Evolutionary conservation across 768 basidiomycete genomes (phyloP), one percentile per base, ranked within the genome.

Genomic region (Pleurotus pulmonarius): DNA sequence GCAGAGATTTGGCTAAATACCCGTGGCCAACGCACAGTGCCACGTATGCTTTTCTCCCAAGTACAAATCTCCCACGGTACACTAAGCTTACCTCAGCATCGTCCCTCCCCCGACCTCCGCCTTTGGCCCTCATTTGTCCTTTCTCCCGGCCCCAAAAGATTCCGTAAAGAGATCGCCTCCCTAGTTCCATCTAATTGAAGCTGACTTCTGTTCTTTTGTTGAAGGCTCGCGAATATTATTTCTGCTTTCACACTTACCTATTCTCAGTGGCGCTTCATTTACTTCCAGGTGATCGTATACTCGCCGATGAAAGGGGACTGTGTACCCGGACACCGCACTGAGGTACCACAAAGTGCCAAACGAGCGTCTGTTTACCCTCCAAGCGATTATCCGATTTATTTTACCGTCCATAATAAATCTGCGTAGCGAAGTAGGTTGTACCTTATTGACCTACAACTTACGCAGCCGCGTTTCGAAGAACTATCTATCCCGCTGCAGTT

Each of bases 1-100:
- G 38, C 34, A 40, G 51, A 39, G 15, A 29, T 26, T 53, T 53
- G 51, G 39, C 51, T 53, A 53, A 53, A 53, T 53, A 53, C 51
- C 25, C 51, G 51, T 53, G 51, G 51, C 51, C 51, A 53, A 49
- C 34, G 24, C 39, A 53, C 51, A 40, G 13, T 53, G 51, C 51
- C 51, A 53, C 51, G 51, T 53, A 53, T 53, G 51, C 51, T n/a
- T 53, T 51, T 53, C 51, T 53, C 51, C 37, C 51, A 53, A 40
- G 39, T 40, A 18, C 51, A 18, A 53, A 38, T 53, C 48, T 49
- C 51, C 51, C 51, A 53, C 51, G 51, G 48, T 41, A 38, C 22
- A 34, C 24, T 20, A 53, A 37, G 26, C 26, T 38, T 38, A 34
- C 34, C 51, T 41, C 38, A 39, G n/a, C 2, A 29, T n/a, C n/a